Evolutionary conservation across 257 asterid genomes (phyloP).

Genomic region (Rhazya stricta): DNA sequence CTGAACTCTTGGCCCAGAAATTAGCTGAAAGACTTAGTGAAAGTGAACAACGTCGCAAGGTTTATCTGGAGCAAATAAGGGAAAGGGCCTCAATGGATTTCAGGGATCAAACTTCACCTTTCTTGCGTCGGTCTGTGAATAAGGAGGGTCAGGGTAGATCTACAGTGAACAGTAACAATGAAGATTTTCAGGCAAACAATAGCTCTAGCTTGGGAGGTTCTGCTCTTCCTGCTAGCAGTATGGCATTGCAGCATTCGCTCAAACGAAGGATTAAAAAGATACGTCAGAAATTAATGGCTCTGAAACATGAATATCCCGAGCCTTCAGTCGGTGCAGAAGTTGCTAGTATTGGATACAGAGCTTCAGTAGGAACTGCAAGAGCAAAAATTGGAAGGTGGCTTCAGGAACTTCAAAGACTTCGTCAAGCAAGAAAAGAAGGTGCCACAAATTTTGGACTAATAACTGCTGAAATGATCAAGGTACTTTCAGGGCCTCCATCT

Average conservation of each 20-base stretch:
- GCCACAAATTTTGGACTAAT: slow-evolving; percentile 83
- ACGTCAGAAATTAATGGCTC: slow-evolving; percentile 89
- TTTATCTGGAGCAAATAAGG: slow-evolving; percentile 93
- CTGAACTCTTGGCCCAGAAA: slow-evolving; percentile 95
- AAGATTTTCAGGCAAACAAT: slow-evolving; percentile 53
- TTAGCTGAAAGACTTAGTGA: slow-evolving; percentile 91
- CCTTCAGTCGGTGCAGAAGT: slow-evolving; percentile 65
- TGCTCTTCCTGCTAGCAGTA: slow-evolving; percentile 37
- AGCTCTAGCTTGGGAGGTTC: slow-evolving; percentile 38
- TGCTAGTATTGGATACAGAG: slow-evolving; percentile 77
- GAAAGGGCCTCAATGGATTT: slow-evolving; percentile 98
- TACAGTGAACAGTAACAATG: slow-evolving; percentile 42
- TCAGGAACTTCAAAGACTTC: slow-evolving; percentile 94
- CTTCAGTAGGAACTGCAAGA: slow-evolving; percentile 85
- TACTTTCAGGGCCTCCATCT: slow-evolving; percentile 14
- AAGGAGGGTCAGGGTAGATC: slow-evolving; percentile 73
- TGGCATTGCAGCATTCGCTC: slow-evolving; percentile 56
- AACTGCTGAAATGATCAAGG: slow-evolving; percentile 93
- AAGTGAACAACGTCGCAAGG: slow-evolving; percentile 90
- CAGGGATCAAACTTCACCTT: slow-evolving; percentile 97
- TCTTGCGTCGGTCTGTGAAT: slow-evolving; percentile 64
- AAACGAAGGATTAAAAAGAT: slow-evolving; percentile 80
- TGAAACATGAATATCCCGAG: slow-evolving; percentile 90
- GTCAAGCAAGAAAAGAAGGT: slow-evolving; percentile 97
- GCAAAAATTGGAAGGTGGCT: slow-evolving; percentile 82